Percentiles rank a stretch among this genome's conserved stretches.
These are phyloP conservation scores for Thalassiosira hispida DNA, from an alignment of 352 stramenopile genomes.

Conservation along the genomic window DNA sequence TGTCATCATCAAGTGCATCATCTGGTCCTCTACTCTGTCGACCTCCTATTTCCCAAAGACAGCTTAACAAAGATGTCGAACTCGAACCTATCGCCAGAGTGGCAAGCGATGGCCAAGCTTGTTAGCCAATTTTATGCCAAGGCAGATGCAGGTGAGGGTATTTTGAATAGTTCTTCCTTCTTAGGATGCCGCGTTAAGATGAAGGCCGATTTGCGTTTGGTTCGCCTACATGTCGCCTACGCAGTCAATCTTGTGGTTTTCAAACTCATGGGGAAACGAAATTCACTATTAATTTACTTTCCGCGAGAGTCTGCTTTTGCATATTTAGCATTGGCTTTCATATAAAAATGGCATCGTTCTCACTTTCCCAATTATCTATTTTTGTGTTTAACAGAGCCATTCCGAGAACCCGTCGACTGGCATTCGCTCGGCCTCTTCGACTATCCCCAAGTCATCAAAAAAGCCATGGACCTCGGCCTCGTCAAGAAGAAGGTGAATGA, in stretches of 20 bases:
- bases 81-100: slow-evolving; percentile 39
- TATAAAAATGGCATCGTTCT: background rate
- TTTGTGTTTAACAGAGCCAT: slow-evolving; percentile 51
- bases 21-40: no score
- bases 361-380: background rate
- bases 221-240: no score
- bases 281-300: background rate
- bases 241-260: background rate
- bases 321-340: background rate
- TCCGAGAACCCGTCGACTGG: slow-evolving; percentile 80
- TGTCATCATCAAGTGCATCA: no score
- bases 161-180: background rate
- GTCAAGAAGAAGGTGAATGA: slow-evolving; percentile 82
- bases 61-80: slow-evolving; percentile 7
- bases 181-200: background rate
- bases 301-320: background rate
- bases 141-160: slow-evolving; percentile 58
- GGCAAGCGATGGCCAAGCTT: slow-evolving; percentile 65
- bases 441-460: slow-evolving; percentile 86
- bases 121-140: slow-evolving; percentile 64
- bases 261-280: background rate
- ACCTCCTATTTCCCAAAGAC: no score
- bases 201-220: no score
- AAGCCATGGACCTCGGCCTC: slow-evolving; percentile 85
- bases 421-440: slow-evolving; percentile 81